These are phyloP conservation scores for Aspergillus cavernicola DNA, from an alignment of 495 filamentous ascomycete species.

Conservation along the genomic window DNA sequence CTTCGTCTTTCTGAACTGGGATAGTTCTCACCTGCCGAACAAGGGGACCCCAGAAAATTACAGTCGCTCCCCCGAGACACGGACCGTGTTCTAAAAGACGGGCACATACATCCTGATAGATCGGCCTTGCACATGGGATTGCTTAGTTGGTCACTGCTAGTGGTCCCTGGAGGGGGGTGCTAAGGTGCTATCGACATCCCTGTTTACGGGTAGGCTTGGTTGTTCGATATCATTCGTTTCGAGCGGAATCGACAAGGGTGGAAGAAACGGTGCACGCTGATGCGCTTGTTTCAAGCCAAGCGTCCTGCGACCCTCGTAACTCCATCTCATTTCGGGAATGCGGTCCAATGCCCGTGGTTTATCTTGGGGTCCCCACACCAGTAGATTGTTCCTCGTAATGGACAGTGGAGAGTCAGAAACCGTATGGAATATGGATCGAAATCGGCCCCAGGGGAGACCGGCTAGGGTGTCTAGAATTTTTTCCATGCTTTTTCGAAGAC, in stretches of 20 bases:
- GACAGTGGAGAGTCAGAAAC: constrained; percentile 9
- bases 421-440: constrained; percentile 9
- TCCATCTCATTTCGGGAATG: constrained; percentile 21
- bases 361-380: constrained; percentile 25
- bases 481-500: constrained; percentile 18
- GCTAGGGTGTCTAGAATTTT: constrained; percentile 14
- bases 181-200: constrained; percentile 5
- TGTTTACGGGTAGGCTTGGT: not conserved
- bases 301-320: constrained; percentile 13
- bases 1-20: not conserved
- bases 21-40: not conserved
- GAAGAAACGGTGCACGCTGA: constrained; percentile 10
- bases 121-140: constrained; percentile 15
- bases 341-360: constrained; percentile 22
- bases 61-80: constrained; percentile 8
- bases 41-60: not conserved
- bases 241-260: constrained; percentile 2
- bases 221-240: constrained; percentile 3
- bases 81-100: not conserved
- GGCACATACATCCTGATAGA: not conserved
- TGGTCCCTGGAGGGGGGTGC: not conserved
- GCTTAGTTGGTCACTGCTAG: constrained; percentile 2
- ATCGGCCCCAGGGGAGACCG: constrained; percentile 6
- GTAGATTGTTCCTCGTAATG: constrained; percentile 17
- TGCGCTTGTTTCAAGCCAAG: constrained; percentile 21